Evolutionary conservation across 2,329 filamentous ascomycete species (phyloP).

Genomic region (Aspergillus pseudoviridinutans): DNA sequence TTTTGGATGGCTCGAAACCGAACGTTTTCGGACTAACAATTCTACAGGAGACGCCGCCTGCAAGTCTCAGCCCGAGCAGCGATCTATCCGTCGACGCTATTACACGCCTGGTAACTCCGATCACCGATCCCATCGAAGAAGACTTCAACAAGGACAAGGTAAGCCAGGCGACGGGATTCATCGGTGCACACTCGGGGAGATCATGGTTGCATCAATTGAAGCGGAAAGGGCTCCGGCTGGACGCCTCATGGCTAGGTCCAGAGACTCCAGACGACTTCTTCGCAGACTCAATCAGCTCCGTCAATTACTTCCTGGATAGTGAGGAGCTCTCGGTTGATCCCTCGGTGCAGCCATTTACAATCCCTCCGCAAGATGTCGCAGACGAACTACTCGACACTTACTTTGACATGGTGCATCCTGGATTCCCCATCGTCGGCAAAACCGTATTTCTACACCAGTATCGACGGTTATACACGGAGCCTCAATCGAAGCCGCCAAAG

Average conservation of each 20-base stretch:
- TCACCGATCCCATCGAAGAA: background rate
- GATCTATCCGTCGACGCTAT: background rate
- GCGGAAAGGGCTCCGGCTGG: background rate
- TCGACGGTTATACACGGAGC: slow-evolving; percentile 22
- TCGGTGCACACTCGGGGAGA: background rate
- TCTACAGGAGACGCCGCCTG: background rate
- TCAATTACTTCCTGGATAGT: background rate
- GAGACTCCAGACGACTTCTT: background rate
- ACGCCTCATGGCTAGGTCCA: background rate
- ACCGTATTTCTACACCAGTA: slow-evolving; percentile 35
- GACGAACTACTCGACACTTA: slow-evolving; percentile 36
- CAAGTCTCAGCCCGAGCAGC: background rate
- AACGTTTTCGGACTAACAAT: background rate
- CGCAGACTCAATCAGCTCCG: background rate
- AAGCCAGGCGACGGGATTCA: background rate
- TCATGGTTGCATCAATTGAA: background rate
- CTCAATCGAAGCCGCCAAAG: slow-evolving; percentile 25
- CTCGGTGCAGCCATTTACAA: background rate
- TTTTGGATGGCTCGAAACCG: too few species aligned
- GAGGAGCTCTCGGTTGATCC: background rate
- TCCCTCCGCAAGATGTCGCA: slow-evolving; percentile 18
- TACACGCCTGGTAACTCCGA: background rate
- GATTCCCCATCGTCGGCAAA: slow-evolving; percentile 38
- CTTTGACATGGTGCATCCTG: slow-evolving; percentile 33
- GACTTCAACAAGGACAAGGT: background rate